Base-by-base conservation (phyloP, 352 stramenopile genomes). In the Phytophthora tentaculata region DNA sequence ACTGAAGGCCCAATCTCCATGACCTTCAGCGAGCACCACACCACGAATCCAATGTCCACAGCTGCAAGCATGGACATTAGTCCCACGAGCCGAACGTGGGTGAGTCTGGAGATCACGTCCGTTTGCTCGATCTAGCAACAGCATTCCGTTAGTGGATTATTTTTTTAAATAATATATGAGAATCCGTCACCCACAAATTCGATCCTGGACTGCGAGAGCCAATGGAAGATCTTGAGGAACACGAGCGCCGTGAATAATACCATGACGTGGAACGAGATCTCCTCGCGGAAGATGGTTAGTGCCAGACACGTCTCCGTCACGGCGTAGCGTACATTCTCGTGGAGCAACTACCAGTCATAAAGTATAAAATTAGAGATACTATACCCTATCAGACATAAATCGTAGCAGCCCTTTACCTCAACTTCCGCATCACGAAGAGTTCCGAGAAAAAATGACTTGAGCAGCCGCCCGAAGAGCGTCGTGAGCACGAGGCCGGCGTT, bases 301-400 rank as follows among this genome's bases (percentile, higher is more conserved):
- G 98, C 97, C 23, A 99, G 80, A 85, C 97, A 99, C 22, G 97
- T 99, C 85, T 99, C 98, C 6, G 97, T 99, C 60, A 99, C 90
- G 35, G 98, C 94, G 77, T 99, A 99, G 32, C 97, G 94, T 43
- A 98, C 93, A 75, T 98, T 98, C 61, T 99, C 97, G 43, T 94
- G 89, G 48, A 99, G 74, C 13, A 98, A 78, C 88, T 99, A 83
- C 17, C 20, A 56, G 5, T 12, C 43, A 58, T 5, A 35, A 50
- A 51, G 26, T 43, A 53, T 51, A 41, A 51, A 8, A 60, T 52
- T 49, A 60, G 44, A 52, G 22, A 43, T 44, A 20, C 44, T 26
- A 17, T 29, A 45, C 14, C 55, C 16, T 17, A 13, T 57, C 22
- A 23, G 1, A 51, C 63, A 67, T 54, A 69, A 50, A 64, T 12